Base-by-base conservation (phyloP, 2,329 filamentous ascomycete genomes). In the Apiospora kogelbergensis region DNA sequence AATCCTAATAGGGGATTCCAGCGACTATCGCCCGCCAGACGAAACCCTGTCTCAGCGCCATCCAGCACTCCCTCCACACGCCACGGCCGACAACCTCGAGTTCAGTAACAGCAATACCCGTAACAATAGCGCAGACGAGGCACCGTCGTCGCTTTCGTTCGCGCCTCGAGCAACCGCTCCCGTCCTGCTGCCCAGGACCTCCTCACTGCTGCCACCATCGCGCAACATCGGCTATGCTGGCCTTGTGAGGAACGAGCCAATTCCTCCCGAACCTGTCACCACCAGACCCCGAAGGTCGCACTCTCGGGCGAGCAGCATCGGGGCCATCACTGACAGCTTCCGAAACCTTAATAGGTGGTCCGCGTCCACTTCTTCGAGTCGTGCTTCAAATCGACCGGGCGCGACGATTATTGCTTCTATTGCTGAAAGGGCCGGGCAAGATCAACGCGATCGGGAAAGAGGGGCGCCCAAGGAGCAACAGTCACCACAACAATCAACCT, bases 281-380 rank as follows among this genome's bases (percentile, higher is more conserved):
- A 69, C 57, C 57, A 66, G 65, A 65, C 70, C 69, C 70, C 67
- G 63, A 67, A 70, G 68, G 37, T 69, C 48, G 22, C 72, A 72
- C 66, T 75, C 75, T 68, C 74, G 73, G 63, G 70, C 73, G 9
- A 73, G 71, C 68, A 76, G 76, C 71, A 71, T 72, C 33, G 75
- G 73, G 30, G 73, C 69, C 30, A 68, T 79, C 71, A 82, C 79
- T 74, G 84, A 86, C 68, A 78, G 80, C 60, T 80, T 84, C 48
- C 83, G 82, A 75, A 84, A 83, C 71, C 80, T 85, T 70, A 84
- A 87, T 74, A 83, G 85, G 74, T 86, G 85, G 85, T 87, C 85
- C 53, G 79, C 81, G 24, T 88, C 86, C 17, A 86, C 85, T 66
- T 76, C 79, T 10, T 87, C 85, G 53, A 87, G 83, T 70, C 82